phyloP scores from a whole-genome alignment of 2,329 filamentous ascomycete species.

The Neonectria coccinea region DNA sequence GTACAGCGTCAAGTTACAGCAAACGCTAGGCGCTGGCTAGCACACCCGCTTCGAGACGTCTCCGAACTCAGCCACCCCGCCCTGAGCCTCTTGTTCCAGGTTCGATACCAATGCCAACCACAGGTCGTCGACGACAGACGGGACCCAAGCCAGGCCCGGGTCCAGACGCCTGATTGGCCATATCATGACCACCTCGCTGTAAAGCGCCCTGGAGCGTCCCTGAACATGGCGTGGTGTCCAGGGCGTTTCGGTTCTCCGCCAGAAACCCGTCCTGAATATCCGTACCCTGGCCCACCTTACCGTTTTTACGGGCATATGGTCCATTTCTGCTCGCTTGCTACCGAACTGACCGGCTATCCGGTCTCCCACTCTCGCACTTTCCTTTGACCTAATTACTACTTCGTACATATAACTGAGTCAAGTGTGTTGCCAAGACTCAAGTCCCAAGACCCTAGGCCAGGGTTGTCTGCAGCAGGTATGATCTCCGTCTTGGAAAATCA shows the following conservation, averaged over 20 bases:
- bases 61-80: background rate
- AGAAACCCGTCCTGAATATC: background rate
- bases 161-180: slow-evolving; percentile 9
- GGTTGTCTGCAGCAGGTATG: slow-evolving; percentile 28
- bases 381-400: too few relatives aligned
- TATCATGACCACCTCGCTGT: background rate
- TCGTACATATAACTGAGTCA: background rate
- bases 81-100: slow-evolving; percentile 22
- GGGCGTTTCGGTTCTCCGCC: background rate
- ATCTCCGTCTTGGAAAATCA: slow-evolving; percentile 25
- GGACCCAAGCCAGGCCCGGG: background rate
- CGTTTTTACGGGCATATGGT: slow-evolving; percentile 1
- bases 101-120: background rate
- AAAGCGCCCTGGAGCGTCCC: background rate
- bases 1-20: background rate
- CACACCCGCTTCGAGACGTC: slow-evolving; percentile 14
- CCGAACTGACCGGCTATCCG: background rate
- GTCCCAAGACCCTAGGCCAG: slow-evolving; percentile 8
- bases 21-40: background rate
- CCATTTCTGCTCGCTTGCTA: background rate
- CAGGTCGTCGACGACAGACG: too few relatives aligned
- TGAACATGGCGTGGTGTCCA: background rate
- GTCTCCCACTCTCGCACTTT: background rate
- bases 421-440: slow-evolving; percentile 17
- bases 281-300: slow-evolving; percentile 2